phyloP scores from a whole-genome alignment of 768 basidiomycete species.

The Suillus weaverae region DNA sequence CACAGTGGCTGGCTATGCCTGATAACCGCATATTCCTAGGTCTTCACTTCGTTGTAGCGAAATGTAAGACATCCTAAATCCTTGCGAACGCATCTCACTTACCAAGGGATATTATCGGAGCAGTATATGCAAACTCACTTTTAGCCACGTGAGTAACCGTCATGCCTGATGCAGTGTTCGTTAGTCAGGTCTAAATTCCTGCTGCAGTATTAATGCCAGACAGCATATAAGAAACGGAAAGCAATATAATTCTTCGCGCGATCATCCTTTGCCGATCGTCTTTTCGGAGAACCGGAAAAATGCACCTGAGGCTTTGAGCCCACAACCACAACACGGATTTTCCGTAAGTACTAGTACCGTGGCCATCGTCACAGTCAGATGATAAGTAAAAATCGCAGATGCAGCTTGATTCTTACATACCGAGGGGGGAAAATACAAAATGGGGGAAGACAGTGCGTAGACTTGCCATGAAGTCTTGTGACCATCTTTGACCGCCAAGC shows the following conservation, averaged over 20 bases:
- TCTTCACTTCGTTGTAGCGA: slow-evolving; percentile 23
- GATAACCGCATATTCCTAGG: slow-evolving; percentile 24
- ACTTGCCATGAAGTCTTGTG: background rate
- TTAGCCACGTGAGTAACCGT: slow-evolving; percentile 23
- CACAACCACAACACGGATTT: background rate
- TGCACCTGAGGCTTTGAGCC: background rate
- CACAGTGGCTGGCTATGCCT: slow-evolving; percentile 22
- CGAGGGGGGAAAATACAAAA: background rate
- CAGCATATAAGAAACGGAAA: slow-evolving; percentile 4
- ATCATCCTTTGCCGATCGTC: slow-evolving; percentile 5
- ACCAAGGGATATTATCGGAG: background rate
- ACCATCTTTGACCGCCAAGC: background rate
- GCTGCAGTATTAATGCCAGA: slow-evolving; percentile 21
- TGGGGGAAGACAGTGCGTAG: slow-evolving; percentile 12
- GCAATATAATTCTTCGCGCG: background rate
- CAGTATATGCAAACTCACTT: slow-evolving; percentile 28
- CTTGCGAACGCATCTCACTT: background rate
- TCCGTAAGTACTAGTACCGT: background rate
- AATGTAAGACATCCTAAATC: slow-evolving; percentile 13
- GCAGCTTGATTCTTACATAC: slow-evolving; percentile 5
- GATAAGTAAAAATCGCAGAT: slow-evolving; percentile 5
- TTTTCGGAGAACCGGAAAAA: background rate
- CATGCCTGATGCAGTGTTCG: background rate
- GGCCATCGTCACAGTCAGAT: background rate
- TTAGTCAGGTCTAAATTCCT: background rate